Conservation (phyloP, 139 green algal species). For the Micromonas commoda region DNA sequence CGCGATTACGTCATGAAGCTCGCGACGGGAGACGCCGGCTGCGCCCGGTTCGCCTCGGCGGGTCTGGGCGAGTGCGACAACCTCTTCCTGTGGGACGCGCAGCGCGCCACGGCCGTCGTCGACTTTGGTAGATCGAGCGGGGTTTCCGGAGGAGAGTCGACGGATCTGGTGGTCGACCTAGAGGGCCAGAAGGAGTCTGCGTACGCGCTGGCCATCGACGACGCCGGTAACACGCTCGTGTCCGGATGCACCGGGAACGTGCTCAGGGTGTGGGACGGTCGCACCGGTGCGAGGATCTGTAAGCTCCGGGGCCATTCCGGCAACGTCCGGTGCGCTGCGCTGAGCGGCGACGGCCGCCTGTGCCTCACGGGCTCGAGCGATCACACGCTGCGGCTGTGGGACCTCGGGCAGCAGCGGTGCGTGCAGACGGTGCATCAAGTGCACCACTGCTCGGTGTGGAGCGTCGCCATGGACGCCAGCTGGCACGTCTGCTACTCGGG, state of each 20-base stretch:
- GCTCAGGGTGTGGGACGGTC: constrained; percentile 55
- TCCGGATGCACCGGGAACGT: constrained; percentile 53
- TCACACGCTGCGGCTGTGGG: constrained; percentile 75
- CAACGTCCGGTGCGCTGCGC: constrained; percentile 46
- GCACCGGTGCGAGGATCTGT: constrained; percentile 42
- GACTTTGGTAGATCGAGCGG: background rate
- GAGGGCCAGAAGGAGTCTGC: constrained; percentile 45
- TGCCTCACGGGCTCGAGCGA: constrained; percentile 66
- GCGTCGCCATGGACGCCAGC: constrained; percentile 44
- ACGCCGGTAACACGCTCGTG: constrained; percentile 47
- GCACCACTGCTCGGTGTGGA: constrained; percentile 78
- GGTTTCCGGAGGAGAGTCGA: background rate
- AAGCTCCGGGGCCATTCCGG: constrained; percentile 69
- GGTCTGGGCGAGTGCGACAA: constrained; percentile 18
- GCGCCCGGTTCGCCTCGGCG: constrained; percentile 1
- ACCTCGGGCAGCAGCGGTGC: constrained; percentile 72
- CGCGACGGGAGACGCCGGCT: background rate
- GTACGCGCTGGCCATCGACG: constrained; percentile 62
- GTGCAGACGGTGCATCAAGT: constrained; percentile 35
- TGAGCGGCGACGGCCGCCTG: constrained; percentile 44
- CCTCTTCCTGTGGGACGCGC: constrained; percentile 26
- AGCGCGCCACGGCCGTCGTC: background rate
- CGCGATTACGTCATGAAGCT: constrained; percentile 34
- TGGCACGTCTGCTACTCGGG: constrained; percentile 57
- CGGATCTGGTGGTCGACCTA: background rate